Evolutionary conservation across 441 rosid genomes (phyloP).

Genomic region (Erysimum cheiri): DNA sequence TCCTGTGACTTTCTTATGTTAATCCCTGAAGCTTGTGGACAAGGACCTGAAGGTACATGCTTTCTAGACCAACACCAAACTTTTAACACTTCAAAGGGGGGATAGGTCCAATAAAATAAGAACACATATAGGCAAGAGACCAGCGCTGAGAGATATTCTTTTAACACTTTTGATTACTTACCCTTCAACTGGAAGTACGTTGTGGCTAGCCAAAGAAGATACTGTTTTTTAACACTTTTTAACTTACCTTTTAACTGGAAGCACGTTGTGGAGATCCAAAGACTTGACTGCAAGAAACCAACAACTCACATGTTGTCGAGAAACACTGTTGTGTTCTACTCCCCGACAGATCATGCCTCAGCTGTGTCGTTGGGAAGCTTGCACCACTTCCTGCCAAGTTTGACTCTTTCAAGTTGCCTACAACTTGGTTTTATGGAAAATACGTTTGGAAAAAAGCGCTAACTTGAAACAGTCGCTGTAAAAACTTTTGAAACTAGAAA

Average conservation of each 20-base stretch:
- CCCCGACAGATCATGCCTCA: background rate
- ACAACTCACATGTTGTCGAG: conserved; percentile 1
- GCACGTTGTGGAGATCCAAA: conserved; percentile 6
- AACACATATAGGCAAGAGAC: background rate
- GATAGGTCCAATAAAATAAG: background rate
- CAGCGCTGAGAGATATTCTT: background rate
- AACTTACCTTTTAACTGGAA: conserved; percentile 1
- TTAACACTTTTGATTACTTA: background rate
- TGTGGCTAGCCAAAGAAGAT: background rate
- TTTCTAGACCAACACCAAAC: conserved; percentile 14
- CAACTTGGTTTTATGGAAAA: background rate
- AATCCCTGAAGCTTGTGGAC: background rate
- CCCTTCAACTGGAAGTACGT: background rate
- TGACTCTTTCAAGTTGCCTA: background rate
- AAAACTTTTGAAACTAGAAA: conserved; percentile 3
- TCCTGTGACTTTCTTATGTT: background rate
- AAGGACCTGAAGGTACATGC: background rate
- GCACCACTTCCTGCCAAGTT: conserved; percentile 5
- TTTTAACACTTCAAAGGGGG: background rate
- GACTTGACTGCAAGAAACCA: background rate
- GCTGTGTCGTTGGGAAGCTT: conserved; percentile 2
- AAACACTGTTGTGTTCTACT: background rate
- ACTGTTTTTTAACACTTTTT: background rate
- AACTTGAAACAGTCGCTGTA: background rate
- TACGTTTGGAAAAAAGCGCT: background rate